These are phyloP conservation scores for Eleusine coracana DNA, from an alignment of 176 grass and related monocot genomes.

Conservation along the genomic window DNA sequence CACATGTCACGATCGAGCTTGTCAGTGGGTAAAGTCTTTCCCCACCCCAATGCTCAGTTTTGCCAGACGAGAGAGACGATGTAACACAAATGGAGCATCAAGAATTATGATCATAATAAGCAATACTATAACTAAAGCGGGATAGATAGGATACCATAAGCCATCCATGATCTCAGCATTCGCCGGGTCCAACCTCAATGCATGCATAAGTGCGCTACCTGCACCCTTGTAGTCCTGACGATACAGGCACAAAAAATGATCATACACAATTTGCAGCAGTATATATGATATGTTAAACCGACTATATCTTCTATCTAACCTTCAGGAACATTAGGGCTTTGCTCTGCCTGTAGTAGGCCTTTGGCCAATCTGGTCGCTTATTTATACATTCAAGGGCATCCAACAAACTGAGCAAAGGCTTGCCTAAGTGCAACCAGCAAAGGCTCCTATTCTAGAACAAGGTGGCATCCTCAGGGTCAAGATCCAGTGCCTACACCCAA, in stretches of 20 bases:
- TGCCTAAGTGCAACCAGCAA: slow-evolving; percentile 30
- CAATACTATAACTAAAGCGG: too few species aligned
- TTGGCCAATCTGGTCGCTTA: slow-evolving; percentile 33
- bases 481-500: slow-evolving; percentile 38
- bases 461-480: slow-evolving; percentile 38
- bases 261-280: neutral
- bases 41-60: neutral
- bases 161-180: neutral
- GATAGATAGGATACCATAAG: neutral
- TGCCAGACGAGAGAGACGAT: neutral
- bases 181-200: neutral
- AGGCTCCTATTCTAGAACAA: slow-evolving; percentile 43
- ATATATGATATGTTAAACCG: neutral
- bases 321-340: slow-evolving; percentile 33
- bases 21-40: neutral
- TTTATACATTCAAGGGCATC: slow-evolving; percentile 46
- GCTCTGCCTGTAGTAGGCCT: slow-evolving; percentile 27
- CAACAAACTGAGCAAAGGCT: slow-evolving; percentile 14
- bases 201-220: neutral
- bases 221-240: slow-evolving; percentile 4
- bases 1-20: neutral
- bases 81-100: too few species aligned
- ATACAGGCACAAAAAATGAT: neutral
- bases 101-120: too few species aligned
- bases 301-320: neutral